Base-by-base conservation (phyloP, 768 basidiomycete genomes). In the Candolleomyces aberdarensis region DNA sequence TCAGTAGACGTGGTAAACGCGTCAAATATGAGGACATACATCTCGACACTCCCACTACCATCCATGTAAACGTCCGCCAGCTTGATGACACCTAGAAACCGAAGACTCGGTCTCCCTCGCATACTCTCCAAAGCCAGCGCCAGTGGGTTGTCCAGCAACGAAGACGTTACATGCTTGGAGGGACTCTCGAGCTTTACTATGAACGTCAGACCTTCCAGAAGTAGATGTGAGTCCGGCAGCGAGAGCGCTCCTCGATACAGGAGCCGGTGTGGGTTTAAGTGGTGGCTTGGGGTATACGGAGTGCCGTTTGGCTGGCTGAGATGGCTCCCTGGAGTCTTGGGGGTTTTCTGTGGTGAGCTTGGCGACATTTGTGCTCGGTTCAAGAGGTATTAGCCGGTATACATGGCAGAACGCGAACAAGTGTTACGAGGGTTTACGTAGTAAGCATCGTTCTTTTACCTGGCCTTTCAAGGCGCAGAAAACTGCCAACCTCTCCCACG, bases 41-140 rank as follows among this genome's bases (percentile, higher is more conserved):
- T 67, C 60, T 74, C 68, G 10, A 83, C 81, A 55, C 71, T 84
- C 15, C 82, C 84, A 41, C 77, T 77, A 49, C 81, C 79, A 69
- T 92, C 90, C 62, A 85, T 70, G 74, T 82, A 87, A 0, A 89
- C 68, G 56, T 87, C 83, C 41, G 75, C 69, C 43, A 90, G 70
- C 31, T 74, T 76, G 17, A 83, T 78, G 0, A 78, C 76, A 3
- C 84, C 87, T 53, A 84, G 74, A 61, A 89, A 80, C 40, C 83
- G 78, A 19, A 92, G 72, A 26, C 82, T 81, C 1, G 86, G 87
- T 19, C 88, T 73, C 17, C 89, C 87, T 43, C 89, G 89, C 89
- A 92, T 91, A 71, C 85, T 89, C 72, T 92, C 91, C 55, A 92
- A 70, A 0, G 88, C 85, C 20, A 92, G 72, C 3, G 91, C 87